A percentile compares a stretch with the other conserved stretches of the same genome.
These are phyloP conservation scores for Trichoderma koningii DNA, from an alignment of 2,329 filamentous ascomycete genomes.

Conservation along the genomic window DNA sequence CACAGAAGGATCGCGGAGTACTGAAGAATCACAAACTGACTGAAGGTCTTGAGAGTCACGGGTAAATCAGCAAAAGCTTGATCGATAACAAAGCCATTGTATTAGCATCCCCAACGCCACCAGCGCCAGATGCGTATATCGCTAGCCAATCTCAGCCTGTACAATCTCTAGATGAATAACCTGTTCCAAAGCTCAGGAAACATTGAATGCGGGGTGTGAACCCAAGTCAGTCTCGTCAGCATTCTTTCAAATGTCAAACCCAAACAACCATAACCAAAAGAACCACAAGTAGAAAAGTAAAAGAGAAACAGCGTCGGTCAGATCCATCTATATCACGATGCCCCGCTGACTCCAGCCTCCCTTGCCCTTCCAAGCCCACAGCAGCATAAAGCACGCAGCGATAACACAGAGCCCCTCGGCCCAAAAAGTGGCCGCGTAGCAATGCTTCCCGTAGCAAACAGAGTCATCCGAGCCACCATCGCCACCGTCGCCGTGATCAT, in stretches of 20 bases:
- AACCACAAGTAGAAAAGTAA: neutral
- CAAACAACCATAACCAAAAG: neutral
- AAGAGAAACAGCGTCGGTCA: neutral
- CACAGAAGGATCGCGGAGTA: neutral
- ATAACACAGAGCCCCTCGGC: constrained; percentile 80
- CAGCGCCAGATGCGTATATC: neutral
- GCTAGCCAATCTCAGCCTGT: neutral
- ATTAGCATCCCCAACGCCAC: constrained; percentile 7
- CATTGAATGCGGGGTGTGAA: constrained; percentile 1
- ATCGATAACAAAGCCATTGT: neutral
- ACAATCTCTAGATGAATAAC: neutral
- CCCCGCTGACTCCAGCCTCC: constrained; percentile 76
- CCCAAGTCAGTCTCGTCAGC: neutral
- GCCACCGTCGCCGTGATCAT: constrained; percentile 35
- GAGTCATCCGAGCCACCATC: constrained; percentile 48
- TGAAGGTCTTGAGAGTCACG: too few relatives aligned
- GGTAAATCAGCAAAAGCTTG: neutral
- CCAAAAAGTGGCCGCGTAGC: constrained; percentile 84
- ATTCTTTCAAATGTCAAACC: neutral
- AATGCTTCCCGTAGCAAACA: constrained; percentile 78
- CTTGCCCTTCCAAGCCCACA: constrained; percentile 79
- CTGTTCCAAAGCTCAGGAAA: neutral
- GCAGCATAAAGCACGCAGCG: constrained; percentile 70
- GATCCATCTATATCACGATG: constrained; percentile 58
- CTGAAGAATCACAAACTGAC: neutral